phyloP scores from a whole-genome alignment of 306 rosid genomes.

The Styphnolobium japonicum region DNA sequence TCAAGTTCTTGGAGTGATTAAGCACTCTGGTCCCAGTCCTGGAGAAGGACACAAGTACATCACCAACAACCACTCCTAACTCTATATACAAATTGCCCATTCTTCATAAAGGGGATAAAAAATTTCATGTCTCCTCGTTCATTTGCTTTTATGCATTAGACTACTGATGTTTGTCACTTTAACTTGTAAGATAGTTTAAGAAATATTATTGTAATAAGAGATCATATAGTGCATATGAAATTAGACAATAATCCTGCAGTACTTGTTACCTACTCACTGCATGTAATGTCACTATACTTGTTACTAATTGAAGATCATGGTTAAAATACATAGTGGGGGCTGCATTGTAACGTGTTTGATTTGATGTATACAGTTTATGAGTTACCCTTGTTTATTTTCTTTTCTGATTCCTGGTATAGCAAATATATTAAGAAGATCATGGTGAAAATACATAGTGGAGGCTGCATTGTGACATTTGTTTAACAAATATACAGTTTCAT shows the following conservation, averaged over 20 bases:
- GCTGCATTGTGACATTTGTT: background rate
- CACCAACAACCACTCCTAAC: background rate
- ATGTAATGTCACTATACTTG: background rate
- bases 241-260: background rate
- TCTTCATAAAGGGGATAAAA: background rate
- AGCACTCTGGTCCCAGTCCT: conserved; percentile 47
- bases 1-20: background rate
- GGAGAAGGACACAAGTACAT: conserved; percentile 35
- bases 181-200: background rate
- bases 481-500: background rate
- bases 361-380: background rate
- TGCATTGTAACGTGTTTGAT: background rate
- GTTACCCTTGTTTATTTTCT: background rate
- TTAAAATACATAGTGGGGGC: background rate
- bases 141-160: background rate
- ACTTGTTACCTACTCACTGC: background rate
- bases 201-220: background rate
- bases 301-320: background rate
- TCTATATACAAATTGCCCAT: background rate
- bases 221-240: background rate
- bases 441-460: background rate
- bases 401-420: background rate
- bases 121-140: background rate
- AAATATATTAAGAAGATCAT: background rate
- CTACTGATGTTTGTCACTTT: background rate